These are phyloP conservation scores for Syzygium oleosum DNA, from an alignment of 345 rosid genomes.

Conservation along the genomic window DNA sequence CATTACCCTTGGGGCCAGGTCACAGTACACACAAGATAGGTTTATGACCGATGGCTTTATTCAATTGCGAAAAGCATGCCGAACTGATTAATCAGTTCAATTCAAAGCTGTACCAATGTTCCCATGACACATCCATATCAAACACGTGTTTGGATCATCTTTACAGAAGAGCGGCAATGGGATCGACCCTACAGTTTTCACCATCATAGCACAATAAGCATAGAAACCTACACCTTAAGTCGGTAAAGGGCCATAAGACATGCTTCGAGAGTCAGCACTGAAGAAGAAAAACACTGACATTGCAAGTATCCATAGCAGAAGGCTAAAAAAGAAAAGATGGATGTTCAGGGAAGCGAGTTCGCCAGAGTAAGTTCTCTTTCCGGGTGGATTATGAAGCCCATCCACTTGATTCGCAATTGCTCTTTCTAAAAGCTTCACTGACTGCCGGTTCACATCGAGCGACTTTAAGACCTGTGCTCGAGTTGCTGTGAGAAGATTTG, in stretches of 20 bases:
- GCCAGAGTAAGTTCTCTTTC: conserved; percentile 7
- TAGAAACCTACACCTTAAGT: conserved; percentile 12
- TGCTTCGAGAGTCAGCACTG: neutral
- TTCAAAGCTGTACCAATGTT: neutral
- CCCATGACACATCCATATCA: neutral
- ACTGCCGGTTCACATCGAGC: conserved; percentile 2
- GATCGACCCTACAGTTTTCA: neutral
- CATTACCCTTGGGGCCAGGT: neutral
- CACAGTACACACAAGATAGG: neutral
- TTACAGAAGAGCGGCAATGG: neutral
- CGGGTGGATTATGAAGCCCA: conserved; percentile 11
- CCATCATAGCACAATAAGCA: neutral
- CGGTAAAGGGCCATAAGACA: conserved; percentile 15
- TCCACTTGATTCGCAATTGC: conserved; percentile 10
- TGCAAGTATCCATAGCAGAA: conserved; percentile 17
- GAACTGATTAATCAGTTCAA: neutral
- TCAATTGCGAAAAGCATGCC: neutral
- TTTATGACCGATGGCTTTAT: neutral
- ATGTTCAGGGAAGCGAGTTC: conserved; percentile 5
- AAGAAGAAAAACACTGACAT: conserved; percentile 2
- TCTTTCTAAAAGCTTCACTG: conserved; percentile 26
- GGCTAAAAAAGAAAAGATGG: neutral
- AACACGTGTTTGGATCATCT: neutral
- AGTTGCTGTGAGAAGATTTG: conserved; percentile 15
- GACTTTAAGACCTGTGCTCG: conserved; percentile 16